These are phyloP conservation scores for Margaritispora aquatica DNA, from an alignment of 495 filamentous ascomycete species.

Conservation along the genomic window DNA sequence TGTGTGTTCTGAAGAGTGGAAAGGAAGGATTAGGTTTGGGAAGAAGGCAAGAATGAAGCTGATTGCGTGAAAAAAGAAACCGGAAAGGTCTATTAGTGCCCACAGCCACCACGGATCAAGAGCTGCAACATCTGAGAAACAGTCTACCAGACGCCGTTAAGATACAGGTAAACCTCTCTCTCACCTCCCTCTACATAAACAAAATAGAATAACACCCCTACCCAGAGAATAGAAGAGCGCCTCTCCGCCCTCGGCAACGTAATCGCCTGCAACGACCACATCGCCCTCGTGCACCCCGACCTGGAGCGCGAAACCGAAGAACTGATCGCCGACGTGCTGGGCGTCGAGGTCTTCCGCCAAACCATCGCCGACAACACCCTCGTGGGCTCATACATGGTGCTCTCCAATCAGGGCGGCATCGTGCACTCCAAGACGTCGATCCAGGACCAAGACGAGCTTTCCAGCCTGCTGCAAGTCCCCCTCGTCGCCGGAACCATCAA, in stretches of 20 bases:
- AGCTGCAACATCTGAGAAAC: constrained; percentile 94
- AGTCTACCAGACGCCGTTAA: constrained; percentile 82
- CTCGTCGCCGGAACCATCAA: constrained; percentile 93
- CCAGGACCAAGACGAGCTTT: constrained; percentile 96
- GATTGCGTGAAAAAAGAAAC: constrained; percentile 54
- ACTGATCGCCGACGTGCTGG: constrained; percentile 92
- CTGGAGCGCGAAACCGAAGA: constrained; percentile 94
- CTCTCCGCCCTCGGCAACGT: constrained; percentile 95
- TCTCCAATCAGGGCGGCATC: constrained; percentile 93
- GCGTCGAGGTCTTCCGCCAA: constrained; percentile 97
- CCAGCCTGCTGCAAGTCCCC: constrained; percentile 87
- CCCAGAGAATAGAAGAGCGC: constrained; percentile 93
- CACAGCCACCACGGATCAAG: constrained; percentile 94
- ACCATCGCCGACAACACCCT: constrained; percentile 96
- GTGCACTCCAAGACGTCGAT: constrained; percentile 96
- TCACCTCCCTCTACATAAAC: no score
- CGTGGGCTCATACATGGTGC: constrained; percentile 89
- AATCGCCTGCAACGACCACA: constrained; percentile 93
- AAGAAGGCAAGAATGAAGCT: no score
- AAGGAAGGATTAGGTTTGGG: neutral
- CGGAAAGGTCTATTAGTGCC: constrained; percentile 94
- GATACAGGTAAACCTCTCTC: constrained; percentile 46
- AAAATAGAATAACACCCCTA: no score
- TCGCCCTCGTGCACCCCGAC: constrained; percentile 94
- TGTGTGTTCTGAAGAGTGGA: constrained; percentile 22